Evolutionary conservation across 108 stramenopile genomes (phyloP).

Genomic region (Skeletonema grethae): DNA sequence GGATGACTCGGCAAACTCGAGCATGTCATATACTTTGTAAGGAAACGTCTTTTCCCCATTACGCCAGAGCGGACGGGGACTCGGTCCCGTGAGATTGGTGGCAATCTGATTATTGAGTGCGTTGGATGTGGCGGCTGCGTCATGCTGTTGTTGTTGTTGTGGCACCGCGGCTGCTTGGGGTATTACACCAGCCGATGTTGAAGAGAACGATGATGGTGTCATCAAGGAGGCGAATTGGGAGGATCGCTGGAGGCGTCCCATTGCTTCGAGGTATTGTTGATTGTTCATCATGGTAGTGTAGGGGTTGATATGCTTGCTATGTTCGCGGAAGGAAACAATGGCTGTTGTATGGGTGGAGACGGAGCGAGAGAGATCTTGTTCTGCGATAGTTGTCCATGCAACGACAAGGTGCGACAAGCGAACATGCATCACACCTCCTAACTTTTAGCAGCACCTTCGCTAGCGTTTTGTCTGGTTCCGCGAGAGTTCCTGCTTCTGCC

Average conservation of each 20-base stretch:
- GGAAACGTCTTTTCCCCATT: neutral
- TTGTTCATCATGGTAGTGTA: neutral
- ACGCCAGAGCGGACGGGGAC: neutral
- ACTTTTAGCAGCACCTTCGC: no score
- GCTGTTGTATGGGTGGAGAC: no score
- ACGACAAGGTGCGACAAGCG: no score
- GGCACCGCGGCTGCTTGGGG: neutral
- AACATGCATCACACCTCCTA: no score
- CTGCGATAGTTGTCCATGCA: no score
- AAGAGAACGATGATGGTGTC: neutral
- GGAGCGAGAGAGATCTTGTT: no score
- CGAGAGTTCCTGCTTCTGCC: no score
- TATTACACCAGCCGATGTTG: neutral
- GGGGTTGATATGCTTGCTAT: no score
- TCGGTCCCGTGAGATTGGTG: neutral
- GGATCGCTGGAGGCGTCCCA: neutral
- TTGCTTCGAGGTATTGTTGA: neutral
- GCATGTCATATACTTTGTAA: constrained; percentile 4
- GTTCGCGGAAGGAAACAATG: no score
- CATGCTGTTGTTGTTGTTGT: neutral
- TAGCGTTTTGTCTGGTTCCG: no score
- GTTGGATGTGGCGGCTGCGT: neutral
- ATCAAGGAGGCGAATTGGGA: neutral
- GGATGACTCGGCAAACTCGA: neutral
- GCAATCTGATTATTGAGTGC: neutral